These are phyloP conservation scores for Phoenix dactylifera DNA, from an alignment of 176 grass and related monocot species.

Conservation along the genomic window DNA sequence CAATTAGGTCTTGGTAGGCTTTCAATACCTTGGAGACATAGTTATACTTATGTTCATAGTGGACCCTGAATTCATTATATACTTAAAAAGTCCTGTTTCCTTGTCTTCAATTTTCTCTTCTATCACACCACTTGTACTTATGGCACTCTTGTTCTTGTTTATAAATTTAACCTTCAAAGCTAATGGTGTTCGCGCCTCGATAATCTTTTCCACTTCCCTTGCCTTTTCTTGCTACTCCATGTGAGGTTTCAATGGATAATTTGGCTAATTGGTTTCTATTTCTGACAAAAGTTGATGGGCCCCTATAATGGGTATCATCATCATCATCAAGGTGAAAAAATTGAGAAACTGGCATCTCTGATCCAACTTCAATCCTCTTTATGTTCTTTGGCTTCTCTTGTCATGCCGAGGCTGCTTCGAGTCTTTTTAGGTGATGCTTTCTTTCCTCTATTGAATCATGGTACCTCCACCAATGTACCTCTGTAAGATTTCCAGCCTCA, in stretches of 20 bases:
- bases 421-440: conserved; percentile 21
- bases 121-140: not conserved
- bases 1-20: not conserved
- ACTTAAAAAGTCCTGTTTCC: not conserved
- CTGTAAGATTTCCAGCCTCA: conserved; percentile 7
- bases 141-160: not conserved
- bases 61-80: conserved; percentile 11
- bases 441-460: conserved; percentile 16
- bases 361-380: not conserved
- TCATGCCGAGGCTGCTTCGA: conserved; percentile 8
- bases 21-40: not conserved
- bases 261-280: not conserved
- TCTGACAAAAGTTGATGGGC: conserved; percentile 4
- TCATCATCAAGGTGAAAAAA: conserved; percentile 7
- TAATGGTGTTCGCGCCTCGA: not conserved
- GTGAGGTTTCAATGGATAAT: conserved; percentile 22
- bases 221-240: conserved; percentile 11
- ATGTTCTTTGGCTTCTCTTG: not conserved
- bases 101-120: conserved; percentile 1
- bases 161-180: conserved; percentile 24
- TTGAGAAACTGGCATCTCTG: not conserved
- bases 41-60: conserved; percentile 3
- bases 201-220: not conserved
- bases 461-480: conserved; percentile 2
- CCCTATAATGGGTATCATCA: conserved; percentile 7